phyloP scores from a whole-genome alignment of 805 yeast genomes.

The Zygoascus ofunaensis region DNA sequence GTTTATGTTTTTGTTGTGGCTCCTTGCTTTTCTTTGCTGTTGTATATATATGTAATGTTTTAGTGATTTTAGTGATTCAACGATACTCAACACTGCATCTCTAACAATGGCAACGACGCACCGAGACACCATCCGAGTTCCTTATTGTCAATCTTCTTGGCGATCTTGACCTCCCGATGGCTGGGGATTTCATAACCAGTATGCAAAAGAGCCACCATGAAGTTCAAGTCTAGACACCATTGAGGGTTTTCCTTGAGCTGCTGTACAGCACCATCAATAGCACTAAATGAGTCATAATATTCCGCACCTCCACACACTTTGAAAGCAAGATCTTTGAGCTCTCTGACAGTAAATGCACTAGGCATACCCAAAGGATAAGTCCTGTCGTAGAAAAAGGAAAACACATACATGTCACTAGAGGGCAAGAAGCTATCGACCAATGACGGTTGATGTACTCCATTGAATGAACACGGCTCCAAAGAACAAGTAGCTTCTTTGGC shows the following conservation, averaged over 20 bases:
- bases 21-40: background rate
- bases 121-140: slow-evolving; percentile 99
- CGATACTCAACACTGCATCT: slow-evolving; percentile 12
- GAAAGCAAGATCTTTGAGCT: slow-evolving; percentile 70
- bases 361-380: slow-evolving; percentile 96
- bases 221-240: slow-evolving; percentile 90
- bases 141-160: slow-evolving; percentile 76
- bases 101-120: slow-evolving; percentile 86
- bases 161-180: slow-evolving; percentile 82
- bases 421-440: slow-evolving; percentile 65
- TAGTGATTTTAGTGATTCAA: slow-evolving; percentile 14
- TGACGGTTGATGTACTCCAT: slow-evolving; percentile 96
- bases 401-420: slow-evolving; percentile 71
- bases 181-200: slow-evolving; percentile 96
- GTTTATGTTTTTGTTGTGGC: background rate
- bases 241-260: slow-evolving; percentile 71
- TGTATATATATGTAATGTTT: slow-evolving; percentile 1
- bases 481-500: slow-evolving; percentile 76
- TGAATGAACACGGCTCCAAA: slow-evolving; percentile 82
- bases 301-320: slow-evolving; percentile 78
- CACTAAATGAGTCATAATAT: slow-evolving; percentile 61
- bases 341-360: slow-evolving; percentile 72
- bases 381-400: slow-evolving; percentile 93
- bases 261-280: slow-evolving; percentile 58
- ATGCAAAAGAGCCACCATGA: slow-evolving; percentile 82